Evolutionary conservation across 2,329 filamentous ascomycete genomes (phyloP).

Genomic region (Parastagonospora nodorum): DNA sequence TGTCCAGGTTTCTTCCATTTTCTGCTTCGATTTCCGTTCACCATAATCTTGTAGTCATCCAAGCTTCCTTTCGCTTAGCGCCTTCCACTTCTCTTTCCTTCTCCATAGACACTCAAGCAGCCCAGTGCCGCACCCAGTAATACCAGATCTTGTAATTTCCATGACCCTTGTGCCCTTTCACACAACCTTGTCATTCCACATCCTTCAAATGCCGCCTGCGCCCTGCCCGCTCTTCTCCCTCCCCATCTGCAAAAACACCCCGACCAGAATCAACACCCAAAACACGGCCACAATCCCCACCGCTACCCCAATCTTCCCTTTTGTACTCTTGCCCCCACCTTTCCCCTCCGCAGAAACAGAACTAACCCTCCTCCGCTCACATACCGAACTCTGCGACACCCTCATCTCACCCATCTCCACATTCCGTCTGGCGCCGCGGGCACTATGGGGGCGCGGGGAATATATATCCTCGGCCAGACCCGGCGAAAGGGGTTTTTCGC

Average conservation of each 20-base stretch:
- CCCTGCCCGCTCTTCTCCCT: not conserved
- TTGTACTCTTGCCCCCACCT: too few species aligned
- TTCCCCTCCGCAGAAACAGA: too few species aligned
- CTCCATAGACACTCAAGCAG: not conserved
- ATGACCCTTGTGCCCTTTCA: not conserved
- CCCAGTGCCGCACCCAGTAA: not conserved
- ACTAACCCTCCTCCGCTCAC: too few species aligned
- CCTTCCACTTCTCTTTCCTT: not conserved
- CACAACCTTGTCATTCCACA: not conserved
- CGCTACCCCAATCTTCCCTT: not conserved
- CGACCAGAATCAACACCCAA: not conserved
- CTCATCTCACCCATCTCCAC: too few species aligned
- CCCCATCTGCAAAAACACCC: not conserved
- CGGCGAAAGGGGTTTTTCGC: too few species aligned
- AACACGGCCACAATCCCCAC: not conserved
- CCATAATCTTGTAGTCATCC: not conserved
- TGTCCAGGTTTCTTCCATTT: not conserved
- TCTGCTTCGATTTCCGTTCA: not conserved
- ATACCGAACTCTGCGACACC: too few species aligned
- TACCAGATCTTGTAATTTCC: not conserved
- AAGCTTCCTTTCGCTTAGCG: conserved; percentile 3
- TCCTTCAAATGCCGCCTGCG: not conserved
- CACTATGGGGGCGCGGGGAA: too few species aligned
- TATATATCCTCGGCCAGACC: too few species aligned
- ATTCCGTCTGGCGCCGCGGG: too few species aligned